These are phyloP conservation scores for Paramecium sonneborni DNA, from an alignment of 73 alveolate species.

Conservation along the genomic window DNA sequence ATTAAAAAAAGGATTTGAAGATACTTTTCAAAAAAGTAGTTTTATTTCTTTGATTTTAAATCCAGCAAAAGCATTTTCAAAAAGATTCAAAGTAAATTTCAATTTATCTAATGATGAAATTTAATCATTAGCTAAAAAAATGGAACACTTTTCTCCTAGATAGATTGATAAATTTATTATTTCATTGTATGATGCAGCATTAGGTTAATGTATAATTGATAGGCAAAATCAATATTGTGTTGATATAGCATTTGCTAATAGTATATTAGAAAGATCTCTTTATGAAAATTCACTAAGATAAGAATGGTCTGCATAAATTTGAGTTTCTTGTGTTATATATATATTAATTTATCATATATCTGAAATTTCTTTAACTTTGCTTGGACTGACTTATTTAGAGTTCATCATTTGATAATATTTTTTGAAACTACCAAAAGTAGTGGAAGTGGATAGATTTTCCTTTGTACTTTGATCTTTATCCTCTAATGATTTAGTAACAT, in stretches of 20 bases:
- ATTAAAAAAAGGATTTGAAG: not conserved
- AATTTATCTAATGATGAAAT: slow-evolving; percentile 25
- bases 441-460: not conserved
- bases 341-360: not conserved
- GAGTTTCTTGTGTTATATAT: not conserved
- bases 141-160: slow-evolving; percentile 87
- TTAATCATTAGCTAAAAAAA: slow-evolving; percentile 70
- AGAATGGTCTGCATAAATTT: not conserved
- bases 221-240: not conserved
- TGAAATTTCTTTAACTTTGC: not conserved
- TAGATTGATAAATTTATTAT: slow-evolving; percentile 80
- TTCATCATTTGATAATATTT: slow-evolving; percentile 29
- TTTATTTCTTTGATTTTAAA: not conserved
- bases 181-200: slow-evolving; percentile 87
- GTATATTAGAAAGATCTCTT: not conserved
- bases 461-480: not conserved
- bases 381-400: slow-evolving; percentile 11
- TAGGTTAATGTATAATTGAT: not conserved
- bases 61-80: slow-evolving; percentile 15
- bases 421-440: slow-evolving; percentile 39
- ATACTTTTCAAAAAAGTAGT: not conserved
- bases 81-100: not conserved
- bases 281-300: not conserved
- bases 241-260: not conserved
- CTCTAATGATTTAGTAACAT: slow-evolving; percentile 1